These are phyloP conservation scores for Rosellinia necatrix DNA, from an alignment of 2,329 filamentous ascomycete species.

Conservation along the genomic window DNA sequence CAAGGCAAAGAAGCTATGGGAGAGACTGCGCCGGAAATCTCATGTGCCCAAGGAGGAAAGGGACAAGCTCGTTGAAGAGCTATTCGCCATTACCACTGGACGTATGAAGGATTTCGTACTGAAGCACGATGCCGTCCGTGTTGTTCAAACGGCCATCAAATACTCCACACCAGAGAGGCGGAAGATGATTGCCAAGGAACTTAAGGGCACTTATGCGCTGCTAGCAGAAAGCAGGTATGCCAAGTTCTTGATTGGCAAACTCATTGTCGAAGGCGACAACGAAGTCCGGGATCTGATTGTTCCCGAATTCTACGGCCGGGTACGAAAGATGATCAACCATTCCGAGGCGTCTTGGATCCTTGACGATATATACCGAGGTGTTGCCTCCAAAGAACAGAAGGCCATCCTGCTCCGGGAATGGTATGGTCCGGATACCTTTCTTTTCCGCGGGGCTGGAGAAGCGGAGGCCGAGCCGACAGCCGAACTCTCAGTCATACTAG, in stretches of 20 bases:
- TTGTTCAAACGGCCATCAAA: slow-evolving; percentile 95
- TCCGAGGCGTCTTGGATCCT: slow-evolving; percentile 96
- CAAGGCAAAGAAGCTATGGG: slow-evolving; percentile 96
- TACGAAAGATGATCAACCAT: slow-evolving; percentile 92
- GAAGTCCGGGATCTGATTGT: slow-evolving; percentile 89
- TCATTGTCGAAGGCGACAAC: slow-evolving; percentile 87
- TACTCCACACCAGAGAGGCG: slow-evolving; percentile 86
- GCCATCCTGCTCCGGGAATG: slow-evolving; percentile 85
- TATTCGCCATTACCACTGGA: slow-evolving; percentile 90
- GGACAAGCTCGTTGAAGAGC: slow-evolving; percentile 82
- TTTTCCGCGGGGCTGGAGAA: slow-evolving; percentile 67
- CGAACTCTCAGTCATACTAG: slow-evolving; percentile 77
- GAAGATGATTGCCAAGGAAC: slow-evolving; percentile 82
- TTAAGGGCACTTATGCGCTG: slow-evolving; percentile 81
- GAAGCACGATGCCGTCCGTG: slow-evolving; percentile 97
- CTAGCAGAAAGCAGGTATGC: slow-evolving; percentile 95
- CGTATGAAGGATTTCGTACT: slow-evolving; percentile 94
- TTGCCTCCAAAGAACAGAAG: slow-evolving; percentile 86
- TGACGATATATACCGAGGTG: slow-evolving; percentile 91
- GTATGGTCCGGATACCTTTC: slow-evolving; percentile 92
- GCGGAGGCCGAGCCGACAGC: slow-evolving; percentile 55
- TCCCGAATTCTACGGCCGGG: slow-evolving; percentile 91
- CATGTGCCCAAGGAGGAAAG: slow-evolving; percentile 90
- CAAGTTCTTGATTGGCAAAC: slow-evolving; percentile 95
- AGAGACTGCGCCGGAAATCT: slow-evolving; percentile 87